Evolutionary conservation across 2,329 filamentous ascomycete species (phyloP).

Genomic region (Sphaerulina populicola): DNA sequence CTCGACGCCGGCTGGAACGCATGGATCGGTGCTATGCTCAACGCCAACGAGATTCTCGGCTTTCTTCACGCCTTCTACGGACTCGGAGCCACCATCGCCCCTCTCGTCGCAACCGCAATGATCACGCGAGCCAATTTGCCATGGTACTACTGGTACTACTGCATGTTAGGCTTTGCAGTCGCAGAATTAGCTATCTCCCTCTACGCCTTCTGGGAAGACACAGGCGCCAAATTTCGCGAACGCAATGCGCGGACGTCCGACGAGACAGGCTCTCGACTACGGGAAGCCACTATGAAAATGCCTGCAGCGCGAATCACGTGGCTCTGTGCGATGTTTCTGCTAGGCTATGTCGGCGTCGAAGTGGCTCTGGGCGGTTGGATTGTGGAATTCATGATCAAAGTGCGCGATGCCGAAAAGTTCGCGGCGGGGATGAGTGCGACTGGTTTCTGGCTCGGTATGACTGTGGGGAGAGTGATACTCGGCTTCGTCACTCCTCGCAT

Average conservation of each 20-base stretch:
- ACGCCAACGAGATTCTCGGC: conserved; percentile 60
- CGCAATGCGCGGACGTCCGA: conserved; percentile 40
- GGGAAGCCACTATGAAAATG: conserved; percentile 42
- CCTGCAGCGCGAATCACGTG: conserved; percentile 54
- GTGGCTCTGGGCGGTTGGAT: conserved; percentile 74
- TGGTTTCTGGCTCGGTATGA: conserved; percentile 78
- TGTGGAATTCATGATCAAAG: conserved; percentile 75
- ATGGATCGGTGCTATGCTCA: conserved; percentile 46
- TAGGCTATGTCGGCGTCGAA: conserved; percentile 72
- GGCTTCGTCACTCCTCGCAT: conserved; percentile 68
- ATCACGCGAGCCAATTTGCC: conserved; percentile 52
- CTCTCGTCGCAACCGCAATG: conserved; percentile 64
- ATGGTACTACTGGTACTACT: conserved; percentile 71
- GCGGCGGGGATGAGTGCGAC: conserved; percentile 67
- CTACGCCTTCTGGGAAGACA: conserved; percentile 56
- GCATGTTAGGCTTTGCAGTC: conserved; percentile 56
- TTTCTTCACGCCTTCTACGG: conserved; percentile 66
- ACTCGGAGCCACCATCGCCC: conserved; percentile 59
- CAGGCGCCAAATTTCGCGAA: conserved; percentile 50
- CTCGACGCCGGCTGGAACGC: conserved; percentile 55
- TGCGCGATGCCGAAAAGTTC: conserved; percentile 61
- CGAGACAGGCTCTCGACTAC: conserved; percentile 43
- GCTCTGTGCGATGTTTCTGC: conserved; percentile 64
- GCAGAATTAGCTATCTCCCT: conserved; percentile 49
- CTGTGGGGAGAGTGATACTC: conserved; percentile 61